Conservation (phyloP, 306 rosid species). For the Dryas drummondii region DNA sequence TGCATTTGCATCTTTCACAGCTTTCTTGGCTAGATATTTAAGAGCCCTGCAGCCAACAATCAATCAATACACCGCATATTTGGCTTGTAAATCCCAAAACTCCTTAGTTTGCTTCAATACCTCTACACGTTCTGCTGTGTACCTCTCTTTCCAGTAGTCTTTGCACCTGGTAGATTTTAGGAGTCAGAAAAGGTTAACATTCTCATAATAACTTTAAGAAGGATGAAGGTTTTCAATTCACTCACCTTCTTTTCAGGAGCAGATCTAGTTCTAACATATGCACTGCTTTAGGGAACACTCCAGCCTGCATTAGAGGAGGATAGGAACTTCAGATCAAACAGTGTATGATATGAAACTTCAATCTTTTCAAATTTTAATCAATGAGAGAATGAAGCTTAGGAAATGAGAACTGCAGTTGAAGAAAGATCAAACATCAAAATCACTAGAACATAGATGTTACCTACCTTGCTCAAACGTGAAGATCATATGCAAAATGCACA, state of each 20-base stretch:
- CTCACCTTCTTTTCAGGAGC: conserved; percentile 73
- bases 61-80: conserved; percentile 35
- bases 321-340: conserved; percentile 3
- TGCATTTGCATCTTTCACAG: not conserved
- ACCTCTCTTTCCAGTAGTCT: conserved; percentile 71
- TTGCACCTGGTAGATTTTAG: conserved; percentile 52
- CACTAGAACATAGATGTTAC: not conserved
- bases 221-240: conserved; percentile 3
- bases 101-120: conserved; percentile 63
- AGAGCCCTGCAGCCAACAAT: not conserved
- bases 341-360: not conserved
- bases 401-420: not conserved
- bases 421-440: not conserved
- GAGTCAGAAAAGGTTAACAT: not conserved
- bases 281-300: conserved; percentile 63
- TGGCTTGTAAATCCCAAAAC: conserved; percentile 65
- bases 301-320: conserved; percentile 44
- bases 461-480: not conserved
- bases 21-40: not conserved
- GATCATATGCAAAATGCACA: not conserved
- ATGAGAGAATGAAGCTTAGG: not conserved
- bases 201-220: not conserved
- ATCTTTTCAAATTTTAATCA: not conserved
- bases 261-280: conserved; percentile 74
- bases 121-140: conserved; percentile 45